Percentiles rank a stretch among this genome's conserved stretches.
Evolutionary conservation across 495 filamentous ascomycete genomes (phyloP).

Genomic region (Penicillium silybi): DNA sequence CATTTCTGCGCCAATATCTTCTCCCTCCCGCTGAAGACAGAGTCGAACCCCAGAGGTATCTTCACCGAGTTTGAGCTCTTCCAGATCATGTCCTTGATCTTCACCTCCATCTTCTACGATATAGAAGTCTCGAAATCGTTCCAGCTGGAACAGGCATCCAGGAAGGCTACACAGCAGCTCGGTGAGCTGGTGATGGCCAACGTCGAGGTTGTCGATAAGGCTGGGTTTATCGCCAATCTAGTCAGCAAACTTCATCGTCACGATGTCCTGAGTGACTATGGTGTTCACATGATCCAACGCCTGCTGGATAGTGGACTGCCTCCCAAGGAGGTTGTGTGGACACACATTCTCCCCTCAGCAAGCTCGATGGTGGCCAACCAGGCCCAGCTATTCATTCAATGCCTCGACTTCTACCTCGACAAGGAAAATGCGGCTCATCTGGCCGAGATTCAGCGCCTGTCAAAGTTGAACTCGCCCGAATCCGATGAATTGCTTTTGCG

Average conservation of each 20-base stretch:
- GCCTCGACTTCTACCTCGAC: conserved; percentile 73
- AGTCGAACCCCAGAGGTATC: conserved; percentile 53
- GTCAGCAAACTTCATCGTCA: conserved; percentile 41
- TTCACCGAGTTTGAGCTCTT: conserved; percentile 60
- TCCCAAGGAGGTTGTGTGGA: conserved; percentile 66
- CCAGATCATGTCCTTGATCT: conserved; percentile 53
- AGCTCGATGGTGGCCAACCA: conserved; percentile 64
- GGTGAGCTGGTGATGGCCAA: conserved; percentile 56
- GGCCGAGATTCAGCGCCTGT: conserved; percentile 54
- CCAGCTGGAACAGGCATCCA: conserved; percentile 52
- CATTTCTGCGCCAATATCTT: conserved; percentile 61
- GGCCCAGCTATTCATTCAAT: conserved; percentile 66
- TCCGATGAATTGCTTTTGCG: conserved; percentile 43
- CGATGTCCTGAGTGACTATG: conserved; percentile 56
- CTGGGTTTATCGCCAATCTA: conserved; percentile 46
- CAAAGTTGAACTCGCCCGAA: conserved; percentile 40
- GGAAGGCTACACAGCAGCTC: conserved; percentile 53
- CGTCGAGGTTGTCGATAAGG: conserved; percentile 55
- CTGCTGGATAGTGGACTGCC: conserved; percentile 57
- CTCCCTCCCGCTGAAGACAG: conserved; percentile 59
- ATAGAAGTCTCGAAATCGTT: conserved; percentile 62
- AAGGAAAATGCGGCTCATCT: conserved; percentile 48
- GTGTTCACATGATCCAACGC: conserved; percentile 64
- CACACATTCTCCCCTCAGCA: conserved; percentile 60
- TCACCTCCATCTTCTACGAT: conserved; percentile 62